phyloP scores from a whole-genome alignment of 768 basidiomycete genomes.

The Psilocybe azurescens region DNA sequence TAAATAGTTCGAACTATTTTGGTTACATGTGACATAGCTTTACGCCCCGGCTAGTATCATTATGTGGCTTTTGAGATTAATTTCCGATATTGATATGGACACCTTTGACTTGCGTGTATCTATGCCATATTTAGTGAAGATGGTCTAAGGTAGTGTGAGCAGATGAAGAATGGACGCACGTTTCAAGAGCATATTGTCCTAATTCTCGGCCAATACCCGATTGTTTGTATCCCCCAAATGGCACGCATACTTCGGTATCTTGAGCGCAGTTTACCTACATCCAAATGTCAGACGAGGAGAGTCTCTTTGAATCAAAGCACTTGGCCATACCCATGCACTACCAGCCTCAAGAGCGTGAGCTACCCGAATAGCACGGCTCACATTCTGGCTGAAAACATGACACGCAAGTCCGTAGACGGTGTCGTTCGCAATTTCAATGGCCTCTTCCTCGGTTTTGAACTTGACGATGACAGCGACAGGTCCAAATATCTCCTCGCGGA shows the following conservation, averaged over 20 bases:
- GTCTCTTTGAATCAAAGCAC: constrained; percentile 37
- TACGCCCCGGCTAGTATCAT: too few species aligned
- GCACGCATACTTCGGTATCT: constrained; percentile 51
- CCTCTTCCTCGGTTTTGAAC: constrained; percentile 72
- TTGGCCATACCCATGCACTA: constrained; percentile 66
- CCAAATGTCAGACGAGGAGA: neutral
- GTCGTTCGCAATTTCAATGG: constrained; percentile 71
- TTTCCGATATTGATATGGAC: constrained; percentile 62
- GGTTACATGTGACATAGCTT: too few species aligned
- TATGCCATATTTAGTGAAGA: constrained; percentile 18
- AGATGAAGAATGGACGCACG: constrained; percentile 38
- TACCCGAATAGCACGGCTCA: constrained; percentile 66
- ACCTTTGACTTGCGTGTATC: constrained; percentile 64
- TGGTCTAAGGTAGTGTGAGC: too few species aligned
- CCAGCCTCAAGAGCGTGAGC: constrained; percentile 48
- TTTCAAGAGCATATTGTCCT: constrained; percentile 64
- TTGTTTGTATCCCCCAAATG: constrained; percentile 79
- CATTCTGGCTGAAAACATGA: constrained; percentile 74
- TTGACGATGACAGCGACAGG: constrained; percentile 77
- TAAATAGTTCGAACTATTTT: too few species aligned
- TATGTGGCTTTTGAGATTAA: too few species aligned
- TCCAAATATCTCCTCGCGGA: constrained; percentile 77
- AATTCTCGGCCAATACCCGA: constrained; percentile 74
- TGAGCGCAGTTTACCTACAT: constrained; percentile 48
- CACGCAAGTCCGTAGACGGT: constrained; percentile 80